Conservation (phyloP, 2,329 filamentous ascomycete species). For the Orbilia javanica region DNA sequence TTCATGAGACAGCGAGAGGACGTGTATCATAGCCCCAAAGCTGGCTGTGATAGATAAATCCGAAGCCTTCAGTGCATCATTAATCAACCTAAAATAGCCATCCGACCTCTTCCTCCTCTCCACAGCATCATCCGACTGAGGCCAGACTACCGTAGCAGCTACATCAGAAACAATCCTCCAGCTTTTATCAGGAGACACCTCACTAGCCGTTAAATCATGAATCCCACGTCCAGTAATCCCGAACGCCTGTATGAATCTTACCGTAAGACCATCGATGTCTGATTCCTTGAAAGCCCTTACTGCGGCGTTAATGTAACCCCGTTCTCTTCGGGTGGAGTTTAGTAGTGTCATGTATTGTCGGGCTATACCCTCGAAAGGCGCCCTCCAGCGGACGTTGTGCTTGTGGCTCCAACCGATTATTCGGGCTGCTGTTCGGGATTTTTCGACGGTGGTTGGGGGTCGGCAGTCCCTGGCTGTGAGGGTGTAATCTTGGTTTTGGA, state of each 20-base stretch:
- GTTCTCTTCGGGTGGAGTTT: neutral
- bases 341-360: neutral
- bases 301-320: neutral
- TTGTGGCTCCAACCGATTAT: neutral
- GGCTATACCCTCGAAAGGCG: neutral
- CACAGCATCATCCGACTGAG: neutral
- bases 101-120: neutral
- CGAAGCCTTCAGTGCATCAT: neutral
- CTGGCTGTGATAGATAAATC: neutral
- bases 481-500: neutral
- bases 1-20: neutral
- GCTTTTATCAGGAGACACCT: neutral
- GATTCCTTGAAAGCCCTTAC: neutral
- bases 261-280: neutral
- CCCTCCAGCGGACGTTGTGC: neutral
- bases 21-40: conserved; percentile 1
- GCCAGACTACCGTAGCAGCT: neutral
- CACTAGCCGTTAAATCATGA: neutral
- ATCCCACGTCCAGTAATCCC: neutral
- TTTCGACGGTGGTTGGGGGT: neutral
- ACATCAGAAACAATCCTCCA: neutral
- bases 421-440: neutral
- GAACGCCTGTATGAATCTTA: neutral
- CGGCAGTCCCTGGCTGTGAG: neutral
- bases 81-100: neutral